Evolutionary conservation across 176 grass and related monocot genomes (phyloP).

Genomic region (Chloris gayana): DNA sequence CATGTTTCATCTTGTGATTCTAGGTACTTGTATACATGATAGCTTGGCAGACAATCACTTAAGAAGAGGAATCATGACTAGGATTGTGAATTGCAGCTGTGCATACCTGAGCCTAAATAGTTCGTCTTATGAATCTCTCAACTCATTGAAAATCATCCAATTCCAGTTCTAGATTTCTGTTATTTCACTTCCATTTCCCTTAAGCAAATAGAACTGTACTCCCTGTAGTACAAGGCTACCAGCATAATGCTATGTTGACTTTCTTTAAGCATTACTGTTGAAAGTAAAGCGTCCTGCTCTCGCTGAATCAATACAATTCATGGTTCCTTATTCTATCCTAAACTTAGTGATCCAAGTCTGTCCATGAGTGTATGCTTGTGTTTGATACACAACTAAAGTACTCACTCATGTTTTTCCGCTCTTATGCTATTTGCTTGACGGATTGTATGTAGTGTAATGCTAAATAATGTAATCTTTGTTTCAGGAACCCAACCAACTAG

Average conservation of each 20-base stretch:
- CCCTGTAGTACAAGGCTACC: neutral
- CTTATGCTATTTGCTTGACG: neutral
- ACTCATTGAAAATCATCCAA: neutral
- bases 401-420: neutral
- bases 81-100: neutral
- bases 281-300: slow-evolving; percentile 7
- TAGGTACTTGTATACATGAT: neutral
- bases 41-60: neutral
- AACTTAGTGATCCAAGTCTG: neutral
- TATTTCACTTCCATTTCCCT: neutral
- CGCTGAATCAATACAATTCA: neutral
- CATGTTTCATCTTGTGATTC: neutral
- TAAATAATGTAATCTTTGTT: slow-evolving; percentile 4
- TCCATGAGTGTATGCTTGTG: neutral
- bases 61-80: neutral
- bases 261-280: slow-evolving; percentile 3
- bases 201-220: neutral
- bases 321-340: neutral
- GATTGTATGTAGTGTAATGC: neutral
- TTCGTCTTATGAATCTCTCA: neutral
- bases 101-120: neutral
- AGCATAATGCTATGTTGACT: neutral
- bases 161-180: neutral
- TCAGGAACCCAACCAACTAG: slow-evolving; percentile 56
- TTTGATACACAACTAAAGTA: neutral